A percentile compares a stretch with the other conserved stretches of the same genome.
These are phyloP conservation scores for Chrysoporthe austroafricana DNA, from an alignment of 2,329 filamentous ascomycete genomes.

Conservation along the genomic window DNA sequence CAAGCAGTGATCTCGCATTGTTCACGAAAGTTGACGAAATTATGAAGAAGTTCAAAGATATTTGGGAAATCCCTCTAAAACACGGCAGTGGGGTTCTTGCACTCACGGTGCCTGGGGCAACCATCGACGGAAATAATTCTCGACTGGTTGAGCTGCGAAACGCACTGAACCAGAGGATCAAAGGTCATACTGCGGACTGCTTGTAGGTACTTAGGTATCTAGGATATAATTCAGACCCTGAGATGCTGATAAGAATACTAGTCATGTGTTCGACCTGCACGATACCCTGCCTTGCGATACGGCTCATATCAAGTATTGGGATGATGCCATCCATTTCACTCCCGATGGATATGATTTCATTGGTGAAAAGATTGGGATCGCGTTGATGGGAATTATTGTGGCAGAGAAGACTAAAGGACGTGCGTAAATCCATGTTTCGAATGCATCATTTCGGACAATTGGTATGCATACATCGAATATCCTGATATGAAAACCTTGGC, in stretches of 20 bases:
- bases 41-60: slow-evolving; percentile 50
- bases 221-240: too few relatives aligned
- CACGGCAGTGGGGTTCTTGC: slow-evolving; percentile 61
- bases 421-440: not conserved
- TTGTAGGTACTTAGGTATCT: slow-evolving; percentile 51
- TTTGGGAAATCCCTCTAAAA: slow-evolving; percentile 55
- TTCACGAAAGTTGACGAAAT: slow-evolving; percentile 45
- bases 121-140: slow-evolving; percentile 29
- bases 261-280: slow-evolving; percentile 62
- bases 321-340: slow-evolving; percentile 62
- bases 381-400: slow-evolving; percentile 18
- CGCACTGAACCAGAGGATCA: slow-evolving; percentile 58
- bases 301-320: slow-evolving; percentile 54
- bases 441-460: not conserved
- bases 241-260: slow-evolving; percentile 34
- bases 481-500: too few relatives aligned
- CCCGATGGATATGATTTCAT: slow-evolving; percentile 59
- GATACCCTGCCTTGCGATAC: slow-evolving; percentile 56
- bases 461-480: too few relatives aligned
- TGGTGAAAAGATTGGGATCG: slow-evolving; percentile 18
- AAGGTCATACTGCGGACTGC: slow-evolving; percentile 49
- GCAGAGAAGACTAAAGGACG: not conserved
- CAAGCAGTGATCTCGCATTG: slow-evolving; percentile 52
- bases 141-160: slow-evolving; percentile 22
- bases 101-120: slow-evolving; percentile 63